phyloP scores from a whole-genome alignment of 2,329 filamentous ascomycete species.

The Diaporthe helianthi region DNA sequence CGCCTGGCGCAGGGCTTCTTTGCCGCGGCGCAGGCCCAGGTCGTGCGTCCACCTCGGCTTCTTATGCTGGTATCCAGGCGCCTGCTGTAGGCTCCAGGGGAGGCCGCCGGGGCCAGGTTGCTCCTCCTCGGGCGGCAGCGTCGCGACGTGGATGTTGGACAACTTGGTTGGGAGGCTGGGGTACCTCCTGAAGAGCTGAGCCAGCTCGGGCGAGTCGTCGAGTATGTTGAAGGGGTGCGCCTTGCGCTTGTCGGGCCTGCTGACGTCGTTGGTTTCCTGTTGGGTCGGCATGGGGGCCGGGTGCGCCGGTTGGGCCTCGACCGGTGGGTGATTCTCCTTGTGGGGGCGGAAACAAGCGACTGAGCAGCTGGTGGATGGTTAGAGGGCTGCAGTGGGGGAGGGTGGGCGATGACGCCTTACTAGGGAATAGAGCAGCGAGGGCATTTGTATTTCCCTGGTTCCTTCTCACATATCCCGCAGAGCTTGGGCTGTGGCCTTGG shows the following conservation, averaged over 20 bases:
- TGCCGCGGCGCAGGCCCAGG: constrained; percentile 62
- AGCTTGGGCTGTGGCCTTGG: constrained; percentile 45
- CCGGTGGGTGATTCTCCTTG: constrained; percentile 43
- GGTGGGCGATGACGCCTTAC: constrained; percentile 56
- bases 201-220: constrained; percentile 57
- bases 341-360: constrained; percentile 56
- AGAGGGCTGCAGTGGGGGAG: constrained; percentile 27
- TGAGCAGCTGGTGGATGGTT: constrained; percentile 57
- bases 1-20: constrained; percentile 59
- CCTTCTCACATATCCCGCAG: constrained; percentile 61
- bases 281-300: constrained; percentile 30
- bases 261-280: constrained; percentile 31
- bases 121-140: constrained; percentile 50
- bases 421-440: constrained; percentile 64
- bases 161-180: constrained; percentile 57
- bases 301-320: constrained; percentile 32
- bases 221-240: constrained; percentile 59
- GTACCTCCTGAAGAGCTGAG: constrained; percentile 59
- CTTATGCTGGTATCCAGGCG: constrained; percentile 42
- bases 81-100: constrained; percentile 36
- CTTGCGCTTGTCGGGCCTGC: constrained; percentile 28
- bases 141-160: constrained; percentile 56
- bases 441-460: constrained; percentile 68
- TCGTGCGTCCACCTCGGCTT: constrained; percentile 63
- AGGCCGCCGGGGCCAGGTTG: constrained; percentile 30